Evolutionary conservation across 805 yeast genomes (phyloP), one percentile per base, ranked within the genome.

Genomic region (Diddensiella transvaalensis): DNA sequence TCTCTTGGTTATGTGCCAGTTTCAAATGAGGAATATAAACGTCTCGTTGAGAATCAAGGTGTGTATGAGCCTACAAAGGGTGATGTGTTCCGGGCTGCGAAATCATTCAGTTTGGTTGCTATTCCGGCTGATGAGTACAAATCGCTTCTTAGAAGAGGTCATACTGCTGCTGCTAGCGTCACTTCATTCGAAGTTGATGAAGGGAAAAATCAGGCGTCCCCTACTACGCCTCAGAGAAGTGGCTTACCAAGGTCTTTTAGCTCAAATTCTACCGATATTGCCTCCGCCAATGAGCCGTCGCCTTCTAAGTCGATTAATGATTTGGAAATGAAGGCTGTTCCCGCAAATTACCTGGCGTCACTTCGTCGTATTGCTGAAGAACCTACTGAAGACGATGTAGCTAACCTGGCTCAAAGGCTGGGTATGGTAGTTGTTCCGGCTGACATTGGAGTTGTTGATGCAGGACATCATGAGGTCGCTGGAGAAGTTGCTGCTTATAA

Each of bases 121-220:
- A 52, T 77, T 38, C 70, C 79, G 1, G 53, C 62, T 3, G 77
- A 72, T 0, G 80, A 76, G 47, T 76, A 73, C 53, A 64, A 61
- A 41, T 46, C 58, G 1, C 55, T 75, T 19, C 50, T 72, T 43
- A 64, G 61, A 37, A 32, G 57, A 40, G 38, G 19, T 4, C 51
- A 43, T 44, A 37, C 47, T 15, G 37, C 46, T 23, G 33, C 49
- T 23, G 40, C 36, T 33, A 47, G 52, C 26, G 24, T 46, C 33
- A 36, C 43, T 17, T 42, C 52, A 3, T 35, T 35, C 17, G 32
- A 26, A 13, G 18, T 37, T 18, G 46, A 47, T 22, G 39, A 33
- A 15, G 22, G 26, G 22, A 21, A 47, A 4, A 21, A 17, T 21
- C 35, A 39, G 32, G 8, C 47, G n/a, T 21, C 22, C 8, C 39